Evolutionary conservation across 768 basidiomycete genomes (phyloP).

Genomic region (Cubamyces lactineus): DNA sequence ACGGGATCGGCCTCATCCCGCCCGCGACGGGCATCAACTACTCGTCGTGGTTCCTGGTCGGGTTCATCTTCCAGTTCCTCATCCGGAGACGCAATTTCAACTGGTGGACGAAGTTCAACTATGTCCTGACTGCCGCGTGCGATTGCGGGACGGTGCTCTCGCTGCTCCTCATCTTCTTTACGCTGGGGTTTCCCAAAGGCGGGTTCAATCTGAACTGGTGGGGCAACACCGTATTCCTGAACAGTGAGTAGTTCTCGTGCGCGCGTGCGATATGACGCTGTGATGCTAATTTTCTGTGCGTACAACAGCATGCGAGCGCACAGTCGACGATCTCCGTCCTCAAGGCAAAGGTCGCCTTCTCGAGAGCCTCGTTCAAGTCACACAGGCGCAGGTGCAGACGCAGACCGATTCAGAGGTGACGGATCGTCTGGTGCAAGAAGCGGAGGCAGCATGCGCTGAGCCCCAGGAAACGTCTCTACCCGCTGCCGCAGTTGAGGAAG

Average conservation of each 20-base stretch:
- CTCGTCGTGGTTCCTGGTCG: conserved; percentile 84
- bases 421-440: conserved; percentile 28
- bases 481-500: conserved; percentile 33
- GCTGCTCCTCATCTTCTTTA: conserved; percentile 80
- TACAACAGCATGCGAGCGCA: conserved; percentile 76
- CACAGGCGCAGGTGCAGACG: conserved; percentile 44
- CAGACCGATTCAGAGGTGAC: conserved; percentile 42
- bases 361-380: conserved; percentile 66
- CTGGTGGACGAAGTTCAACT: conserved; percentile 96
- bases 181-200: conserved; percentile 67
- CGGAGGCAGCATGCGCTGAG: conserved; percentile 38
- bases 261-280: no score
- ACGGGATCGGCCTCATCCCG: conserved; percentile 80
- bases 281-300: no score
- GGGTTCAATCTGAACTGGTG: conserved; percentile 66
- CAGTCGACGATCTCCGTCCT: conserved; percentile 71
- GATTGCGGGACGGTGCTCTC: conserved; percentile 73
- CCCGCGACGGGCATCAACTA: conserved; percentile 97
- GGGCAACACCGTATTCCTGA: conserved; percentile 66
- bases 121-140: conserved; percentile 81
- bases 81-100: conserved; percentile 73
- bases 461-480: conserved; percentile 24
- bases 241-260: no score
- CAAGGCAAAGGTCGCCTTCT: conserved; percentile 70
- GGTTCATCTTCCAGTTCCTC: conserved; percentile 87